Percentiles rank a stretch among this genome's conserved stretches.
phyloP scores from a whole-genome alignment of 768 basidiomycete species.

The Mycena crocata region DNA sequence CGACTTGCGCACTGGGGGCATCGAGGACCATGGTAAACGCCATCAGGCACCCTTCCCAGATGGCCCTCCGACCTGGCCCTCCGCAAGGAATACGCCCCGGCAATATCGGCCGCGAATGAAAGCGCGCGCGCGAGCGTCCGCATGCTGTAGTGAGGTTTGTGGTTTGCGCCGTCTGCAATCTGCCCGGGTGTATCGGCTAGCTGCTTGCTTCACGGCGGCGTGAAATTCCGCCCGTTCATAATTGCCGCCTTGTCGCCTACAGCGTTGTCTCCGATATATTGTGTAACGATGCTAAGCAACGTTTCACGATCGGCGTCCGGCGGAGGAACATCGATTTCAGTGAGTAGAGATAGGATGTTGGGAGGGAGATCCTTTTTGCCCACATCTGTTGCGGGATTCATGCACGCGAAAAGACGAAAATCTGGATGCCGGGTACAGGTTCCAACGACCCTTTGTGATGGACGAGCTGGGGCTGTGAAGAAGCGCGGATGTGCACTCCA shows the following conservation, averaged over 20 bases:
- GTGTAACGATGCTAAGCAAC: constrained; percentile 83
- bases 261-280: constrained; percentile 88
- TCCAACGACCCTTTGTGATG: constrained; percentile 91
- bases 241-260: constrained; percentile 89
- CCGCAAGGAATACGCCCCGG: constrained; percentile 79
- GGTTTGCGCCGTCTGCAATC: constrained; percentile 94
- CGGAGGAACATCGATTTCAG: constrained; percentile 94
- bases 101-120: constrained; percentile 88
- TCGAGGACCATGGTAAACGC: constrained; percentile 97
- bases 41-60: constrained; percentile 99
- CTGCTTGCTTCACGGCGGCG: constrained; percentile 77
- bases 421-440: constrained; percentile 90
- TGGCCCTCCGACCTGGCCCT: no score
- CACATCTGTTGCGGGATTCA: constrained; percentile 99
- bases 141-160: constrained; percentile 96
- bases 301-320: constrained; percentile 95
- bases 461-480: constrained; percentile 89
- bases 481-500: constrained; percentile 92
- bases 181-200: constrained; percentile 77
- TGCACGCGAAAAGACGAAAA: constrained; percentile 97
- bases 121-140: constrained; percentile 92
- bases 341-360: constrained; percentile 90
- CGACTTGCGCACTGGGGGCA: constrained; percentile 71
- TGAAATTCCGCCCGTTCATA: constrained; percentile 94
- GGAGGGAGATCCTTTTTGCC: constrained; percentile 98